Conservation (phyloP, 345 rosid genomes). For the Limnanthes douglasii region DNA sequence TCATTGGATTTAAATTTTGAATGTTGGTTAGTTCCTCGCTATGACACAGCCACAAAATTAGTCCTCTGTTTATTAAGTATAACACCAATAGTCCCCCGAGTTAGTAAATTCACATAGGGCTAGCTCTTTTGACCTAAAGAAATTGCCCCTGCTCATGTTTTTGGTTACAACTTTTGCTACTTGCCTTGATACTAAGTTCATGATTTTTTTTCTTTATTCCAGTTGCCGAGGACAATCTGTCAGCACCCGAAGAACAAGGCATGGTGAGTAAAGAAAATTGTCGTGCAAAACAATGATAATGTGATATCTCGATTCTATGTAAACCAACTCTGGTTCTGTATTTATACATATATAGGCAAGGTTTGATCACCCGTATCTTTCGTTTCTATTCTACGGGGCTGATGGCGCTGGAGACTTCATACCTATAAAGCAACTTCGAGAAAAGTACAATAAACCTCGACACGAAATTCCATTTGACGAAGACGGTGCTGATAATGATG, state of each 20-base stretch:
- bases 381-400: constrained; percentile 69
- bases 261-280: constrained; percentile 29
- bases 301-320: neutral
- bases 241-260: constrained; percentile 48
- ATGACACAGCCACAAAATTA: no score
- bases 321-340: constrained; percentile 1
- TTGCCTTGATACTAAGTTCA: no score
- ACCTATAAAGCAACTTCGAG: constrained; percentile 84
- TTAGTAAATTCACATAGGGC: no score
- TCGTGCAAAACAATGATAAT: neutral
- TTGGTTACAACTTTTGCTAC: no score
- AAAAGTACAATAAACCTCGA: constrained; percentile 59
- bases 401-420: constrained; percentile 87
- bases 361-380: constrained; percentile 80
- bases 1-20: no score
- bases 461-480: constrained; percentile 57
- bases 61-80: no score
- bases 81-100: no score
- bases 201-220: constrained; percentile 19
- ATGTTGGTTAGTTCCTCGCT: no score
- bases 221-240: constrained; percentile 83
- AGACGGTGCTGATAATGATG: constrained; percentile 12
- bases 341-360: constrained; percentile 39
- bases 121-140: no score
- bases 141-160: no score